phyloP scores from a whole-genome alignment of 1,284 basidiomycete genomes.

The Ceratobasidium sp. region DNA sequence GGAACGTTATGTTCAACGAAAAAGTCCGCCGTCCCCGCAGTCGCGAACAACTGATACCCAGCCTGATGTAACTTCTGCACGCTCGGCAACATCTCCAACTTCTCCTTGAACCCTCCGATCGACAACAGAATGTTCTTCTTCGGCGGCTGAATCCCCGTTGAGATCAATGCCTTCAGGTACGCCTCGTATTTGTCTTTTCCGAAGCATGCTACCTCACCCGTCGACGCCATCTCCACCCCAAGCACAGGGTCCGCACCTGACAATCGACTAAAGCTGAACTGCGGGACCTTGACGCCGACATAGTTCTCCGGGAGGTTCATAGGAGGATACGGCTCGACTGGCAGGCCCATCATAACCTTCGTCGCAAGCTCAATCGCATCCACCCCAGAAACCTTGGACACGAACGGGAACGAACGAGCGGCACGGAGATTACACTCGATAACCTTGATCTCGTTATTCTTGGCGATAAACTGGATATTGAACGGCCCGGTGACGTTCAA shows the following conservation, averaged over 20 bases:
- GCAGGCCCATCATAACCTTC: slow-evolving; percentile 94
- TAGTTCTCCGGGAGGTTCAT: slow-evolving; percentile 88
- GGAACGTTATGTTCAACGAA: slow-evolving; percentile 85
- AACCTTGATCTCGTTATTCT: slow-evolving; percentile 99
- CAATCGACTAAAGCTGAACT: slow-evolving; percentile 96
- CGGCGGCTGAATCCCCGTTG: slow-evolving; percentile 92
- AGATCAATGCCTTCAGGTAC: slow-evolving; percentile 96
- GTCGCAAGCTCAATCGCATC: slow-evolving; percentile 99
- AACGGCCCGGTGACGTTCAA: slow-evolving; percentile 98
- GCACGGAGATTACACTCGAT: slow-evolving; percentile 99
- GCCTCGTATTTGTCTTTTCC: slow-evolving; percentile 98
- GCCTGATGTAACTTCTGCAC: slow-evolving; percentile 96
- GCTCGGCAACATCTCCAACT: slow-evolving; percentile 93
- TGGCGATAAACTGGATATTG: slow-evolving; percentile 99
- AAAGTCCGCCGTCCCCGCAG: slow-evolving; percentile 96
- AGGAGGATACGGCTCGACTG: slow-evolving; percentile 91
- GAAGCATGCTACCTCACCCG: slow-evolving; percentile 98
- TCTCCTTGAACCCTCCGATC: slow-evolving; percentile 97
- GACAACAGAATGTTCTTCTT: slow-evolving; percentile 97
- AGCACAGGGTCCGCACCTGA: slow-evolving; percentile 97
- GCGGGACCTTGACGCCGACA: slow-evolving; percentile 98
- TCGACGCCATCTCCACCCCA: slow-evolving; percentile 99
- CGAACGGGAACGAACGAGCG: slow-evolving; percentile 98
- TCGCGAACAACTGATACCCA: slow-evolving; percentile 97
- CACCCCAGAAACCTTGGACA: slow-evolving; percentile 96